phyloP scores from a whole-genome alignment of 805 yeast genomes.

The Kazachstania bromeliacearum region DNA sequence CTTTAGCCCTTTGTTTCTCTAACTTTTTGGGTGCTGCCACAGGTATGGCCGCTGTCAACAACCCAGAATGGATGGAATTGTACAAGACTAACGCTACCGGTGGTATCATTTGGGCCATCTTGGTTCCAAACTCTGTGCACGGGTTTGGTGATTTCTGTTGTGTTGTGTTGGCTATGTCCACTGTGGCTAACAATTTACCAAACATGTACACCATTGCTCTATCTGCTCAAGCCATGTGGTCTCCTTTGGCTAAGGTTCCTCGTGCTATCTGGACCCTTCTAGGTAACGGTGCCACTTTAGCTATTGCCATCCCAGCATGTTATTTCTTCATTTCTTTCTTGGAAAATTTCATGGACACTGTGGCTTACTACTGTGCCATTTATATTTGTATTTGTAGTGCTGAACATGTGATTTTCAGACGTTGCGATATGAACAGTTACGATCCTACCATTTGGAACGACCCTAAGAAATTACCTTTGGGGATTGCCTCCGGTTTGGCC shows the following conservation, averaged over 20 bases:
- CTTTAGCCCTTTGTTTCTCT: constrained; percentile 2
- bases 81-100: constrained; percentile 3
- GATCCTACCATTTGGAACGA: constrained; percentile 1
- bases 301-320: constrained; percentile 4
- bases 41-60: constrained; percentile 4
- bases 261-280: constrained; percentile 5
- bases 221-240: constrained; percentile 4
- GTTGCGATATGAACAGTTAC: constrained; percentile 1
- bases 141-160: constrained; percentile 6
- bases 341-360: constrained; percentile 5
- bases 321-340: constrained; percentile 3
- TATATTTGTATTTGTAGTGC: neutral
- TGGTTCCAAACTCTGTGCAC: constrained; percentile 6
- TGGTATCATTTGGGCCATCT: constrained; percentile 3
- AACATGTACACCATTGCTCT: constrained; percentile 5
- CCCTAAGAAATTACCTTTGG: constrained; percentile 1
- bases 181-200: constrained; percentile 6
- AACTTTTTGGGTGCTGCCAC: constrained; percentile 5
- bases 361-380: constrained; percentile 4
- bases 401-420: constrained; percentile 4
- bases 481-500: constrained; percentile 2
- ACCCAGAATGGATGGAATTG: constrained; percentile 1
- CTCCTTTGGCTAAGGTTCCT: constrained; percentile 3
- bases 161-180: constrained; percentile 5
- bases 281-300: constrained; percentile 4